Percentiles rank a stretch among this genome's conserved stretches.
Evolutionary conservation across 192 early-diverging fungal genomes (phyloP).

Genomic region (Coemansia sp.): DNA sequence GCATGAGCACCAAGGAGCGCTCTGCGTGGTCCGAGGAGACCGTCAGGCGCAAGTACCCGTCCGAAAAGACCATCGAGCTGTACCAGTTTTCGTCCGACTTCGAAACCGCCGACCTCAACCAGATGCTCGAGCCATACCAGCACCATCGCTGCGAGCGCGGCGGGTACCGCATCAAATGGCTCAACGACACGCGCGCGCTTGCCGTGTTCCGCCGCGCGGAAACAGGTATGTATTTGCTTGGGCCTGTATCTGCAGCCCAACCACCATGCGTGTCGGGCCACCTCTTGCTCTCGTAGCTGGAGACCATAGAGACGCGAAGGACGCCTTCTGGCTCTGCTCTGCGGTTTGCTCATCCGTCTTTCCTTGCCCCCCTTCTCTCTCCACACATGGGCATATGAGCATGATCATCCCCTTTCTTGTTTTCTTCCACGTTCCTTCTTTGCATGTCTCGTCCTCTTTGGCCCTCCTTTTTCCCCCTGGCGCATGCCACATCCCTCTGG

Average conservation of each 20-base stretch:
- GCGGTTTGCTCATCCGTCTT: background rate
- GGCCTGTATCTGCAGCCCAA: background rate
- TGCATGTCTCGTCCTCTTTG: background rate
- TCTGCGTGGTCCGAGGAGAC: constrained; percentile 50
- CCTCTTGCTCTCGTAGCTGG: too few relatives aligned
- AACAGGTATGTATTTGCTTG: constrained; percentile 34
- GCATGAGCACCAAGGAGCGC: constrained; percentile 51
- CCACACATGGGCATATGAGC: background rate
- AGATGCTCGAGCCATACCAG: constrained; percentile 57
- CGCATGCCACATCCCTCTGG: background rate
- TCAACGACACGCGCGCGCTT: constrained; percentile 51
- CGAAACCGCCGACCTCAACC: constrained; percentile 54
- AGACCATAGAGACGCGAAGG: too few relatives aligned
- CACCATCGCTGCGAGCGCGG: constrained; percentile 52
- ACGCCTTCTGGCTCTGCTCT: background rate
- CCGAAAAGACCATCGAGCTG: constrained; percentile 54
- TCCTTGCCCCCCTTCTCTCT: too few relatives aligned
- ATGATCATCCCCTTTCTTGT: background rate
- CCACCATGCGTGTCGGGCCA: too few relatives aligned
- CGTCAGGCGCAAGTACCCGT: constrained; percentile 53
- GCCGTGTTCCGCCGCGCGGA: constrained; percentile 53
- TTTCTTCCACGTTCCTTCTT: background rate
- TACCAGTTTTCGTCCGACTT: constrained; percentile 51
- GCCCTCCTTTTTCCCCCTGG: background rate
- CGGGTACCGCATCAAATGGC: constrained; percentile 57